Conservation (phyloP, 768 basidiomycete genomes). For the Agrocybe chaxingu region DNA sequence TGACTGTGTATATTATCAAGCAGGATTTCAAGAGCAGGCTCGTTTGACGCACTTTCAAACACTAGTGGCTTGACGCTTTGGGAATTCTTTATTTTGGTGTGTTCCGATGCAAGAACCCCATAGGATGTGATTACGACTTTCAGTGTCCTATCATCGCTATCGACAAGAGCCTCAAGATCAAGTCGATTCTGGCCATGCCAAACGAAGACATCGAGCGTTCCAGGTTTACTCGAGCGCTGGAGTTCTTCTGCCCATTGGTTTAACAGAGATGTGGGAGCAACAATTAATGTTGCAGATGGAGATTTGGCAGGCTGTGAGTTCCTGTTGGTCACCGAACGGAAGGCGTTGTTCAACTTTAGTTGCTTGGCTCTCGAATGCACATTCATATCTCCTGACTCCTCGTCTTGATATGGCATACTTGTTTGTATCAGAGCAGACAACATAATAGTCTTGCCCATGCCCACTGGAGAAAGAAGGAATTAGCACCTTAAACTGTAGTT, state of each 20-base stretch:
- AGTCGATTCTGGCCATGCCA: conserved; percentile 89
- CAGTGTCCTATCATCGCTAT: conserved; percentile 45
- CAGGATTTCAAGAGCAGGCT: neutral
- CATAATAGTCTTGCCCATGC: conserved; percentile 97
- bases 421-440: conserved; percentile 85
- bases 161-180: conserved; percentile 60
- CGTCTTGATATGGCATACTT: conserved; percentile 50
- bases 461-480: conserved; percentile 50
- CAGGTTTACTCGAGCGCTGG: conserved; percentile 74
- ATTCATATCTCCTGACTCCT: conserved; percentile 24
- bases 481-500: conserved; percentile 9
- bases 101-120: conserved; percentile 87
- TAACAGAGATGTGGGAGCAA: conserved; percentile 88
- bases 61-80: conserved; percentile 47
- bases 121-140: conserved; percentile 92
- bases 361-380: conserved; percentile 45
- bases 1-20: conserved; percentile 38
- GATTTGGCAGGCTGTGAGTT: conserved; percentile 26
- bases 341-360: conserved; percentile 60
- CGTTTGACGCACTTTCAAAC: conserved; percentile 58
- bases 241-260: conserved; percentile 95
- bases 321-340: conserved; percentile 42
- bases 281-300: conserved; percentile 76
- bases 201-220: conserved; percentile 60
- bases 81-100: conserved; percentile 62